phyloP scores from a whole-genome alignment of 768 basidiomycete species.

The Russula compacta region DNA sequence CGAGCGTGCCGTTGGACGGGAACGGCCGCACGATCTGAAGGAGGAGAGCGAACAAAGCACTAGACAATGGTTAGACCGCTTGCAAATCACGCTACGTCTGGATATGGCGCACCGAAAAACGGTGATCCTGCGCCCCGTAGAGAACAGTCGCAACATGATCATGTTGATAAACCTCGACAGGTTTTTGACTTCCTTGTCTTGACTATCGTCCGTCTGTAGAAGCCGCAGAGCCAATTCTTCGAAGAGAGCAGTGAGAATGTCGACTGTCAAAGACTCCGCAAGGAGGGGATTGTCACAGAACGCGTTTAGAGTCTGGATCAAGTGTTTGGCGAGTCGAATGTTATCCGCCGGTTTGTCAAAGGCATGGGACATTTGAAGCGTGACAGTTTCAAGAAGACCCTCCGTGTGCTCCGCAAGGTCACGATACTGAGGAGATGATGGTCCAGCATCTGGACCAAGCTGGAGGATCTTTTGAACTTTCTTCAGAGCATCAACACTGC shows the following conservation, averaged over 20 bases:
- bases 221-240: slow-evolving; percentile 88
- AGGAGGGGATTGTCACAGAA: slow-evolving; percentile 88
- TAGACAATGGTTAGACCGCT: slow-evolving; percentile 23
- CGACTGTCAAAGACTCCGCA: slow-evolving; percentile 79
- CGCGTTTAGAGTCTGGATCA: slow-evolving; percentile 91
- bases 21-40: slow-evolving; percentile 80
- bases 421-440: slow-evolving; percentile 58
- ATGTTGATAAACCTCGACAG: slow-evolving; percentile 96
- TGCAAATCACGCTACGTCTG: neutral
- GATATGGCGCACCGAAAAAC: slow-evolving; percentile 65
- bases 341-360: slow-evolving; percentile 81
- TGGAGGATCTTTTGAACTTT: slow-evolving; percentile 82
- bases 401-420: slow-evolving; percentile 74
- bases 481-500: slow-evolving; percentile 91
- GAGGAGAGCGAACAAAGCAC: slow-evolving; percentile 73
- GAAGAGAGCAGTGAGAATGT: slow-evolving; percentile 76
- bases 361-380: slow-evolving; percentile 83
- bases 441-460: slow-evolving; percentile 63
- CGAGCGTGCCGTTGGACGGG: slow-evolving; percentile 57
- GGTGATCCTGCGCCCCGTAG: slow-evolving; percentile 81
- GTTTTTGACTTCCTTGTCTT: slow-evolving; percentile 80
- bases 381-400: slow-evolving; percentile 83
- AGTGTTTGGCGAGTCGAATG: slow-evolving; percentile 91
- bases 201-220: slow-evolving; percentile 86
- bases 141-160: slow-evolving; percentile 90